Base-by-base conservation (phyloP, 768 basidiomycete species). In the Flagelloscypha sp. region DNA sequence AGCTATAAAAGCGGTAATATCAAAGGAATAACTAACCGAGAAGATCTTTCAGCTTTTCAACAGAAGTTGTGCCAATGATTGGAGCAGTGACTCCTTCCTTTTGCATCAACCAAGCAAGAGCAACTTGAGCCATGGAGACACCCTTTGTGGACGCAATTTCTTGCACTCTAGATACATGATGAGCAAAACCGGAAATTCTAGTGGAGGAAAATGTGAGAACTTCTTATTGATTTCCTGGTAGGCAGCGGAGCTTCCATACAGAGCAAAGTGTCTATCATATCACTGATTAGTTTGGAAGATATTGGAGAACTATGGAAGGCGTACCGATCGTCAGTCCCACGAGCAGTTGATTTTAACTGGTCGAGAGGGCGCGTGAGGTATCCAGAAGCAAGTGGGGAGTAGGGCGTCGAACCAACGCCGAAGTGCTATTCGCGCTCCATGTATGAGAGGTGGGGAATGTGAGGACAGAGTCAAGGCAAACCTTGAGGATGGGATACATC, bases 371-470 rank as follows among this genome's bases (percentile, higher is more conserved):
- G 62, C 7, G 68, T 62, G 18, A 74, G 53, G 4, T 68, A 48
- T 0, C 74, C 74, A n/a, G 70, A 60, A 8, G 61, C 73, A 12
- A 77, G 62, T 0, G 75, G 73, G 7, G 70, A 73, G 75, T 75
- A 79, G 0, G 74, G 73, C 31, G 77, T 75, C 13, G 64, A 52
- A 0, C 72, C 76, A 17, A 73, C 70, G 21, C 72, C 72, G 27
- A 72, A 65, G 41, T 67, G 48, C 67, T 73, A 38, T 13, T n/a
- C 19, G 20, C 16, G 15, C 24, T 13, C 12, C 12, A 9, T 5
- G 18, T 11, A 35, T 16, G 19, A 27, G 17, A 9, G 25, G 17
- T 9, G 29, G n/a, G 23, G 13, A 25, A 35, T 32, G 9, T 38
- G 24, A 15, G 11, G n/a, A 7, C 7, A 23, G 19, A 40, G 17